phyloP scores from a whole-genome alignment of 225 moss, liverwort and hornwort genomes.

The Rhytidiadelphus loreus region DNA sequence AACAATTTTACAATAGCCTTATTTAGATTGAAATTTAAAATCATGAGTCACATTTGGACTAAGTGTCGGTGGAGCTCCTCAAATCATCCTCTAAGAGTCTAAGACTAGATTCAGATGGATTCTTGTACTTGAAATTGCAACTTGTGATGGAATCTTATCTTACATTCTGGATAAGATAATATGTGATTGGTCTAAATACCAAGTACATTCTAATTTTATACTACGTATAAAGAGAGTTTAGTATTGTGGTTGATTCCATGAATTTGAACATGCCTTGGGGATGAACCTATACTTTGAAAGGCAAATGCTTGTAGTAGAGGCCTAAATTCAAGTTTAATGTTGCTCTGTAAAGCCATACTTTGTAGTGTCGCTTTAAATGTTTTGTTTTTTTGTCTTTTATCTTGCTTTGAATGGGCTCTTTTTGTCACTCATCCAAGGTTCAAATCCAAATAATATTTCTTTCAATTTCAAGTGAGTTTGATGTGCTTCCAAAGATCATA shows the following conservation, averaged over 20 bases:
- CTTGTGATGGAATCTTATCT: neutral
- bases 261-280: neutral
- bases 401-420: fast-evolving
- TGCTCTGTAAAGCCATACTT: neutral
- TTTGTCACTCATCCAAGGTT: fast-evolving
- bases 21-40: neutral
- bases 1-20: neutral
- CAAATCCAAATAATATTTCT: neutral
- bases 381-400: neutral
- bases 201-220: too few relatives aligned
- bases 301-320: neutral
- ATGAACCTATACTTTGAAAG: neutral
- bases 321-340: fast-evolving
- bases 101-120: neutral
- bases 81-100: neutral
- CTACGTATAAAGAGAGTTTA: too few relatives aligned
- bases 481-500: neutral
- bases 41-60: neutral
- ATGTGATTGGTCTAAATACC: neutral
- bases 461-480: neutral
- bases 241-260: neutral
- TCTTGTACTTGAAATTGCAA: neutral
- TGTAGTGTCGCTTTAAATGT: fast-evolving
- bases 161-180: neutral
- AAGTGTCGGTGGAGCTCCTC: fast-evolving